Evolutionary conservation across 148 eudicot species (phyloP), one percentile per base, ranked within the genome.

Genomic region (Cornus suecica): DNA sequence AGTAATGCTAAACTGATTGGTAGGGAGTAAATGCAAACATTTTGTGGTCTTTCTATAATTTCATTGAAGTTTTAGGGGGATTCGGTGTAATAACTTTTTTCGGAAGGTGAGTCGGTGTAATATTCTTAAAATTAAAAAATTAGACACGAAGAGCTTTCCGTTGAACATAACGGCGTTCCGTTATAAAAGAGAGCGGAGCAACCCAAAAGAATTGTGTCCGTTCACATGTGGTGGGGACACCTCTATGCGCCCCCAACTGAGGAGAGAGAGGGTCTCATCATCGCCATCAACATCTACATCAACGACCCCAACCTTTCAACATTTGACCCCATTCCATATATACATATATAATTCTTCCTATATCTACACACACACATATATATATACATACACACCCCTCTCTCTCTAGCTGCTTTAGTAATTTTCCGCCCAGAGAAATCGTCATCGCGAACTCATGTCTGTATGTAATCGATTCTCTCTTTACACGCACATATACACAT

Each of bases 381-480:
- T 10, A 15, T 26, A 15, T 27, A 45, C 8, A 42, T 5, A 51
- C 3, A 31, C 18, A 22, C 9, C n/a, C 56, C 58, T 56, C 27
- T 0, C 31, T 54, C 9, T 14, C 15, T 25, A 54, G 72, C 8
- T 23, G 23, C n/a, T 37, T 9, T 56, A 7, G 30, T 48, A 10
- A 18, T 72, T 73, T 73, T 79, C 41, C 26, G 65, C 56, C 15
- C 22, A 28, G 25, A 4, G 18, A 8, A 66, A 71, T 65, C 61
- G 54, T 24, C 41, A 31, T 25, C 56, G 56, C 30, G 67, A 64
- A 75, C 70, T 80, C 79, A 80, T 80, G 83, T 70, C 83, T 76
- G 83, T 80, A 80, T 54, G 83, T 62, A 25, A n/a, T 58, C 42
- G 64, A 24, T 14, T 20, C 34, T 71, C 13, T 79, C 9, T 25